phyloP scores from a whole-genome alignment of 2,329 filamentous ascomycete genomes.

The Hypoxylon sp. region DNA sequence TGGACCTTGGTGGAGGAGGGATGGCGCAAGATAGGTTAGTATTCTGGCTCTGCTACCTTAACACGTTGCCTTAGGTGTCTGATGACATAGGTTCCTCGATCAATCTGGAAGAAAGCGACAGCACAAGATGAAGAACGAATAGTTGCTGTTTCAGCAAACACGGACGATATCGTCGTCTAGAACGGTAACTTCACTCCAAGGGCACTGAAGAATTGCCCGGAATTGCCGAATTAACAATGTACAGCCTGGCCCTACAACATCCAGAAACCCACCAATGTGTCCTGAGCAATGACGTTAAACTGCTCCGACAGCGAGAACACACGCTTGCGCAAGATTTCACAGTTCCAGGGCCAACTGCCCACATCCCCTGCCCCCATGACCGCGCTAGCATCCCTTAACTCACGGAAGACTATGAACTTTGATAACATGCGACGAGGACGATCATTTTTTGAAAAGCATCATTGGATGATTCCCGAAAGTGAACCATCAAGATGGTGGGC shows the following conservation, averaged over 20 bases:
- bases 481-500: slow-evolving; percentile 60
- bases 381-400: background rate
- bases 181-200: background rate
- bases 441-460: slow-evolving; percentile 4
- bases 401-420: background rate
- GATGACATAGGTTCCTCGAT: no score
- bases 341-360: background rate
- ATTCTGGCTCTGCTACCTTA: no score
- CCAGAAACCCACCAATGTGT: background rate
- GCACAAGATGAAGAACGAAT: background rate
- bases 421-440: background rate
- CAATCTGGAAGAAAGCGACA: background rate
- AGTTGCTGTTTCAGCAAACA: no score
- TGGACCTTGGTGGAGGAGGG: no score
- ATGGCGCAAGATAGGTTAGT: no score
- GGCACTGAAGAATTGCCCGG: no score
- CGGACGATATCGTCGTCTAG: no score
- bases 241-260: background rate
- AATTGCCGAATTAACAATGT: background rate
- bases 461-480: background rate
- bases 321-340: background rate
- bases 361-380: background rate
- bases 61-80: no score
- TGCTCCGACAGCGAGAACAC: no score
- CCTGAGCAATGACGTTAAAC: background rate